Conservation (phyloP, 2,329 filamentous ascomycete genomes). For the Hymenoscyphus salicellus region DNA sequence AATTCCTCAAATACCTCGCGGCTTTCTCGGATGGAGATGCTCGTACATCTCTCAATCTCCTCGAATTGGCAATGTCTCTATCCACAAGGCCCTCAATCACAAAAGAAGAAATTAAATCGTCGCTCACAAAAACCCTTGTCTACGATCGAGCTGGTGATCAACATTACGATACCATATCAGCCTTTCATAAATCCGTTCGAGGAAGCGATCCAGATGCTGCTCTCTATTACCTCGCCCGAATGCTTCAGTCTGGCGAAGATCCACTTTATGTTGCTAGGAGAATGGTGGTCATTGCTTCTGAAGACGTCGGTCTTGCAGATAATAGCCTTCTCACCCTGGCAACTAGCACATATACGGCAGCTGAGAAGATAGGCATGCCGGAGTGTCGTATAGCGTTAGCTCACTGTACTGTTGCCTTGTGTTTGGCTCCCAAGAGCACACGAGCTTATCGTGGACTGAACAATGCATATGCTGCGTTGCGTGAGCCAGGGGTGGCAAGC, state of each 20-base stretch:
- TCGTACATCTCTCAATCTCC: conserved; percentile 83
- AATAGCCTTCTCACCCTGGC: conserved; percentile 79
- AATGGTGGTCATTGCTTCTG: conserved; percentile 90
- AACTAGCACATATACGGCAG: conserved; percentile 79
- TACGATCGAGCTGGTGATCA: conserved; percentile 95
- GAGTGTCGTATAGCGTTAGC: conserved; percentile 91
- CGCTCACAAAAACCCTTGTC: conserved; percentile 86
- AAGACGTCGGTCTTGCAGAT: conserved; percentile 90
- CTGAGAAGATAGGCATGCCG: conserved; percentile 91
- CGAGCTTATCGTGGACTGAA: conserved; percentile 78
- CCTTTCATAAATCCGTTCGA: conserved; percentile 92
- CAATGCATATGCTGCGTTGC: conserved; percentile 73
- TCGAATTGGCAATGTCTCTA: conserved; percentile 83
- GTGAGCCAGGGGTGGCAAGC: conserved; percentile 78
- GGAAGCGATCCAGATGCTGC: conserved; percentile 83
- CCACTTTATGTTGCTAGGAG: conserved; percentile 87
- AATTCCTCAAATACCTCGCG: conserved; percentile 77
- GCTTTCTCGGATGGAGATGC: conserved; percentile 90
- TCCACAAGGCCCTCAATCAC: conserved; percentile 64
- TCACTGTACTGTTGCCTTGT: conserved; percentile 79
- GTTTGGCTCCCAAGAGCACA: conserved; percentile 80
- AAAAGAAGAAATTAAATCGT: conserved; percentile 71
- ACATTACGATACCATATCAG: conserved; percentile 96
- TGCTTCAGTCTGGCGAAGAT: conserved; percentile 94
- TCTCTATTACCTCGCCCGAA: conserved; percentile 90